Evolutionary conservation across 163 green algal genomes (phyloP), one percentile per base, ranked within the genome.

Genomic region (Trebouxiophyceae sp.): DNA sequence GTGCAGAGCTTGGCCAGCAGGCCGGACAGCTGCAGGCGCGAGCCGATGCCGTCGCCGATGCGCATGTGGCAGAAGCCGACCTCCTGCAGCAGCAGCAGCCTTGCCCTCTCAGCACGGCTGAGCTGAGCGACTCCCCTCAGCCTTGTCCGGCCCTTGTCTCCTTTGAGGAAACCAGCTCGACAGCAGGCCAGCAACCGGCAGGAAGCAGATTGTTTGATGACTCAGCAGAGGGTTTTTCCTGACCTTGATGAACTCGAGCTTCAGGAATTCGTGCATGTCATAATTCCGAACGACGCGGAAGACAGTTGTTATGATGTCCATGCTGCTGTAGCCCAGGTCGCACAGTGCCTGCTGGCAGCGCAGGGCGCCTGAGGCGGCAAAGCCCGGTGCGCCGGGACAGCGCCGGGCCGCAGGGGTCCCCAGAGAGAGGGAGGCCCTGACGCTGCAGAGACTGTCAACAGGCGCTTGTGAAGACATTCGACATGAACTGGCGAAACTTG

Each of bases 231-330:
- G n/a, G n/a, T n/a, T n/a, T n/a, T n/a, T n/a, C n/a, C n/a, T n/a
- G n/a, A 90, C 89, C 67, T 79, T 83, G 54, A 99, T 91, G 71
- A 88, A 98, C 74, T 99, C 93, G 7, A 99, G 83, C 77, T 98
- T 97, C 20, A 98, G 64, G 67, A 91, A 98, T 76, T 99, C 95
- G 12, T 82, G 67, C 77, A 97, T 84, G 50, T 91, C 76, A 24
- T 81, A 80, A 69, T 92, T 95, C 45, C 90, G 88, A 24, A 91
- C 85, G 0, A 99, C 89, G 1, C 89, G 77, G 77, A 97, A 98
- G 22, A 99, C 68, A 1, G 92, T 99, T n/a, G 80, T 89, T 64
- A 99, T 96, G 72, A 99, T 91, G 81, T 99, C 95, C 19, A 78
- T 87, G 5, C 84, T 61, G 34, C 75, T 86, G 80, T 97, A 98